A percentile compares a stretch with the other conserved stretches of the same genome.
These are phyloP conservation scores for Staphylotrichum longicolle DNA, from an alignment of 495 filamentous ascomycete genomes.

Conservation along the genomic window DNA sequence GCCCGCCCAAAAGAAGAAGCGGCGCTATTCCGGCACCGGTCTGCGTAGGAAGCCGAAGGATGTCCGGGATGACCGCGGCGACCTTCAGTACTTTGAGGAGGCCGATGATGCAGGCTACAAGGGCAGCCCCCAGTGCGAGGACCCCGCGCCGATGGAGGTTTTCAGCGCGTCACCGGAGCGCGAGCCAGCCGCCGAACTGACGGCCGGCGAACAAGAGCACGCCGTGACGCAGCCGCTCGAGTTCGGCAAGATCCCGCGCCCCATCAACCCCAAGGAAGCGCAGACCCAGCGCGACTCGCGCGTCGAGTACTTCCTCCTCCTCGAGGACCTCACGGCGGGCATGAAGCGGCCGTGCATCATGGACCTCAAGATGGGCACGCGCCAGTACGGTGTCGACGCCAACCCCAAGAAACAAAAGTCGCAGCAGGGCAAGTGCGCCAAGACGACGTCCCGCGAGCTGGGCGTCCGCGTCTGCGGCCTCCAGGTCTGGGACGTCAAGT, in stretches of 20 bases:
- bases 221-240: constrained; percentile 29
- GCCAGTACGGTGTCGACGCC: constrained; percentile 95
- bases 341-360: constrained; percentile 96
- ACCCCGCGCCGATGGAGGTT: constrained; percentile 6
- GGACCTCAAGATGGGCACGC: constrained; percentile 98
- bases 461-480: constrained; percentile 94
- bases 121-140: constrained; percentile 58
- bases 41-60: constrained; percentile 66
- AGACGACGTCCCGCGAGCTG: constrained; percentile 85
- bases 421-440: constrained; percentile 86
- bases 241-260: constrained; percentile 42
- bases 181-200: background rate
- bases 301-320: constrained; percentile 85
- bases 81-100: constrained; percentile 78
- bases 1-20: constrained; percentile 41
- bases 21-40: constrained; percentile 79
- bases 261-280: constrained; percentile 75
- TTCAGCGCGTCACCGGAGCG: background rate
- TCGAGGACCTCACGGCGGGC: constrained; percentile 96
- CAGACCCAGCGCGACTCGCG: constrained; percentile 61
- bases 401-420: constrained; percentile 88
- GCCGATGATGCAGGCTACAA: constrained; percentile 76
- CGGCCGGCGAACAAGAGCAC: constrained; percentile 29
- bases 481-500: constrained; percentile 89
- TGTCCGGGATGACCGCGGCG: constrained; percentile 60